Conservation (phyloP, 2,329 filamentous ascomycete genomes). For the Penicillium sp. region DNA sequence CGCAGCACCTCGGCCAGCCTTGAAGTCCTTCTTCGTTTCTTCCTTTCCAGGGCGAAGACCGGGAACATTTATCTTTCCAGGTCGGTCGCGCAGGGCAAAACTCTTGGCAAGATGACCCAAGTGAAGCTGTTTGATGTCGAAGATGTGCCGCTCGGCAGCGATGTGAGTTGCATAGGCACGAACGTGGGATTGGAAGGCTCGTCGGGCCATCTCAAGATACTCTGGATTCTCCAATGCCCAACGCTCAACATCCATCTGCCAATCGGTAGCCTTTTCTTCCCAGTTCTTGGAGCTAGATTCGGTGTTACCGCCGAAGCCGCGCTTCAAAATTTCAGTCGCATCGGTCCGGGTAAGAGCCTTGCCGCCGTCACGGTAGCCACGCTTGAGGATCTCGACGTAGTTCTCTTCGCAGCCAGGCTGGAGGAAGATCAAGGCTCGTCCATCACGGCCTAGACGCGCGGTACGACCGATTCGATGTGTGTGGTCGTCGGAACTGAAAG, state of each 20-base stretch:
- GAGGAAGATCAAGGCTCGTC: constrained; percentile 85
- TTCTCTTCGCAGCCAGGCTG: constrained; percentile 89
- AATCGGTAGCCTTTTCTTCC: constrained; percentile 67
- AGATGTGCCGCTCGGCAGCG: constrained; percentile 78
- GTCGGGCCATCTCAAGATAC: constrained; percentile 76
- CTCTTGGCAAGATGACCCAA: constrained; percentile 92
- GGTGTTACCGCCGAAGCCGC: constrained; percentile 58
- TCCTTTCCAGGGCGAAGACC: constrained; percentile 52
- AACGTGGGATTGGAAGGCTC: constrained; percentile 89
- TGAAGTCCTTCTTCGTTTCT: constrained; percentile 50
- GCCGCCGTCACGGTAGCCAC: constrained; percentile 65
- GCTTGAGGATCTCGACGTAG: constrained; percentile 77
- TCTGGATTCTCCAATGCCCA: constrained; percentile 66
- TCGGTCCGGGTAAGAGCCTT: constrained; percentile 64
- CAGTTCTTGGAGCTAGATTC: constrained; percentile 54
- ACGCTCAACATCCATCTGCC: constrained; percentile 66
- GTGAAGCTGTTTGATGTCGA: constrained; percentile 89
- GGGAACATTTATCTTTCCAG: constrained; percentile 70
- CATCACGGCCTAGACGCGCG: constrained; percentile 85
- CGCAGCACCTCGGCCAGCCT: constrained; percentile 42
- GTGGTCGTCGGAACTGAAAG: constrained; percentile 91
- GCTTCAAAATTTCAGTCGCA: constrained; percentile 67
- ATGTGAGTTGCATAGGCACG: constrained; percentile 94
- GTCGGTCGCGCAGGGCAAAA: constrained; percentile 85
- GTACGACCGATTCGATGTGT: constrained; percentile 93